These are phyloP conservation scores for Penicillium sp. DNA, from an alignment of 2,329 filamentous ascomycete genomes.

Conservation along the genomic window DNA sequence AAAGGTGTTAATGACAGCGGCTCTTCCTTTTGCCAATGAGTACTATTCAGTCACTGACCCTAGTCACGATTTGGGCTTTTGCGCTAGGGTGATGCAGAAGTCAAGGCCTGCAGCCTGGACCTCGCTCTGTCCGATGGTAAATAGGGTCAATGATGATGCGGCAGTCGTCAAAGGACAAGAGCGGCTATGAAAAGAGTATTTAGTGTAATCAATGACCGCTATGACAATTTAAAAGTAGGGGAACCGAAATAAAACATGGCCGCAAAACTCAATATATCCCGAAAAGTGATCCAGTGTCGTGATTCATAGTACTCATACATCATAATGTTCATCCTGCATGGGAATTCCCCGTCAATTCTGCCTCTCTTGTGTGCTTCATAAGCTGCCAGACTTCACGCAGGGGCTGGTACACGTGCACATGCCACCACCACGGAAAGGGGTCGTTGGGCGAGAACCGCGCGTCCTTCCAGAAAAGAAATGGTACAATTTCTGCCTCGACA, in stretches of 20 bases:
- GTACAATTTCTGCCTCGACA: conserved; percentile 7
- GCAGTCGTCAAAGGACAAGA: too few species aligned
- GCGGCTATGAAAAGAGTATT: too few species aligned
- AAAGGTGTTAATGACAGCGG: too few species aligned
- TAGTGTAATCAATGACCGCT: too few species aligned
- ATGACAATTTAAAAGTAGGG: background rate
- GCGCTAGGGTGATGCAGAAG: too few species aligned
- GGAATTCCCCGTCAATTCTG: conserved; percentile 27
- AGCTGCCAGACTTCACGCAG: conserved; percentile 35
- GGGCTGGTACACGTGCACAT: conserved; percentile 60
- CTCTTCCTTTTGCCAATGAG: too few species aligned
- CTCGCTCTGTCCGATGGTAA: too few species aligned
- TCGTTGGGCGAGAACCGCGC: conserved; percentile 57
- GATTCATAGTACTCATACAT: conserved; percentile 5
- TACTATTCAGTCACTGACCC: too few species aligned
- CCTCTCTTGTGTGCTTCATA: conserved; percentile 42
- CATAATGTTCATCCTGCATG: background rate
- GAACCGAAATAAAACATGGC: background rate
- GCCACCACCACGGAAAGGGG: conserved; percentile 58
- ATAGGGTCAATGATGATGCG: too few species aligned
- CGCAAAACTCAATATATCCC: background rate
- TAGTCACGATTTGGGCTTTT: too few species aligned
- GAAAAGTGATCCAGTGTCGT: background rate
- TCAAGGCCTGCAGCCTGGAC: too few species aligned
- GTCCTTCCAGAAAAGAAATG: conserved; percentile 55